Evolutionary conservation across 805 yeast species (phyloP), one percentile per base, ranked within the genome.

Genomic region (Lachancea waltii): DNA sequence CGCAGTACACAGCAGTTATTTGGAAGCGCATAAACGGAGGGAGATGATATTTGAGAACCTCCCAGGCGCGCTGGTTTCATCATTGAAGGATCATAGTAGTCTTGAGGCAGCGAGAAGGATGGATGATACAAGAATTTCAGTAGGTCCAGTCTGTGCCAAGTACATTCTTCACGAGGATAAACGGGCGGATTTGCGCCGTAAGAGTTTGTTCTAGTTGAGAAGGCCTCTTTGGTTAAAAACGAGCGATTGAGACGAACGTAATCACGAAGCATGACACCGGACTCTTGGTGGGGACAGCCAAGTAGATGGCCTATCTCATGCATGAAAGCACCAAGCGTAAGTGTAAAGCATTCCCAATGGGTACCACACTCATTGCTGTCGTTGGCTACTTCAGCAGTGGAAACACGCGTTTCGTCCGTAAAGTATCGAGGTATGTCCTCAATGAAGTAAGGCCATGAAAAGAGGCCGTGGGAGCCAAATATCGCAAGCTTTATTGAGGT

Each of bases 301-400:
- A 90, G 66, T 19, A 77, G 64, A 58, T 90, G 97, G 1, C 98
- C 97, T 36, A 90, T 81, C 56, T 90, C 97, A 60, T 90, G 97
- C 81, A 89, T 70, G 50, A 87, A 89, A 0, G 97, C 97, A 31
- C 98, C 97, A 50, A 85, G 56, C 1, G 96, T 85, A 25, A 90
- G 73, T 43, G 83, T 81, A 31, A 83, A 62, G 51, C 94, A 83
- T 60, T 90, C 97, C 95, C 96, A 92, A 40, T 81, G 73, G 1
- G 94, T 72, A 0, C 92, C 83, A 58, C 95, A 82, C 54, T 89
- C 82, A 50, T 77, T 74, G 47, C 81, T 69, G 59, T 92, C 98
- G 59, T 92, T 87, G 8, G 95, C 96, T n/a, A 90, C 95, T 42
- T 83, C 84, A 1, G 56, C 56, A 1, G 68, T 73, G 38, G 77